Evolutionary conservation across 2,329 filamentous ascomycete genomes (phyloP), one percentile per base, ranked within the genome.

Genomic region (Fusarium napiforme): DNA sequence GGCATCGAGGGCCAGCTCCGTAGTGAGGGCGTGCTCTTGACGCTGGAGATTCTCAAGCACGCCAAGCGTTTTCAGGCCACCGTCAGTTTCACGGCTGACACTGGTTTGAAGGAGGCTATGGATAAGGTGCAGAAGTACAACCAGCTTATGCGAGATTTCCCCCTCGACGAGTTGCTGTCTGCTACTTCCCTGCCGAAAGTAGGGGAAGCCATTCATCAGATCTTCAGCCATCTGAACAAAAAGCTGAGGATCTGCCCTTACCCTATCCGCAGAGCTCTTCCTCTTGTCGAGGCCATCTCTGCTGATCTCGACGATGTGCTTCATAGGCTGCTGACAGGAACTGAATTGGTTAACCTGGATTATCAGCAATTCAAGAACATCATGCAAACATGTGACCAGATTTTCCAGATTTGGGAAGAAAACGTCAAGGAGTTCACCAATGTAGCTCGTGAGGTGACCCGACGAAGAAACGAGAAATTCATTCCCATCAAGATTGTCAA

Each of bases 41-140:
- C 97, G 0, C 89, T 99, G 81, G 96, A 98, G 77, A 96, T 99
- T 69, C 87, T 99, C 71, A 96, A 97, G 82, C 93, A 98, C 81
- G 97, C 96, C 56, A 99, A 99, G 85, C 93, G 97, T 79, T 98
- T 98, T 84, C 95, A 98, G 84, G 96, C 96, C 16, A 98, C 96
- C 5, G 93, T 98, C 78, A 98, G 96, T 85, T 98, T 99, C 81
- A 93, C 93, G 40, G 94, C 96, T 5, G 97, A 99, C 82, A 99
- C 96, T 40, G 96, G 96, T 6, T 83, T 99, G 81, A 97, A 97
- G 82, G 96, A 99, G 83, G 95, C 95, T 30, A 96, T 95, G 82
- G 96, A 99, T 71, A 93, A 93, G 81, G 97, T 99, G 52, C 94
- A 97, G 82, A 98, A 98, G 83, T 99, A 98, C 87, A 99, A 99